These are phyloP conservation scores for Ascodesmis nigricans DNA, from an alignment of 495 filamentous ascomycete genomes.

Conservation along the genomic window DNA sequence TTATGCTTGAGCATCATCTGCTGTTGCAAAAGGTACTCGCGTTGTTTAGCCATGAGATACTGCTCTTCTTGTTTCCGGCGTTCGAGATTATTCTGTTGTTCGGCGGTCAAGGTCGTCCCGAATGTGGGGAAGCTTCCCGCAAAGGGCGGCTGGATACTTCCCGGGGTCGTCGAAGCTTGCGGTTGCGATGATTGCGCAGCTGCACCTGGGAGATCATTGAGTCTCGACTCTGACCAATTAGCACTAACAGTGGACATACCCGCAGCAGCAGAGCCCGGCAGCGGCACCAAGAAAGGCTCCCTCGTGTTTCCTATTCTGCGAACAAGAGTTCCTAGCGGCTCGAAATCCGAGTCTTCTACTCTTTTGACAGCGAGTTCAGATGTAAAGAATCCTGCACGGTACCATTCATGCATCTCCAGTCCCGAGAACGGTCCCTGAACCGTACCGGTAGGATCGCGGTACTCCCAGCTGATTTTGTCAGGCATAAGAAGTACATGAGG, in stretches of 20 bases:
- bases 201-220: constrained; percentile 19
- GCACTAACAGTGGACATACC: constrained; percentile 28
- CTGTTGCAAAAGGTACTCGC: constrained; percentile 77
- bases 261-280: constrained; percentile 28
- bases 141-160: constrained; percentile 77
- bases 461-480: constrained; percentile 95
- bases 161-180: constrained; percentile 23
- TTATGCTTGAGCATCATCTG: constrained; percentile 57
- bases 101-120: constrained; percentile 88
- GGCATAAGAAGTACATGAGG: constrained; percentile 89
- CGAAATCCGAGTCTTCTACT: constrained; percentile 76
- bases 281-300: constrained; percentile 90
- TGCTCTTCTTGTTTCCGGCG: constrained; percentile 95
- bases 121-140: constrained; percentile 88
- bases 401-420: constrained; percentile 99
- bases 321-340: constrained; percentile 87
- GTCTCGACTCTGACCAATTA: constrained; percentile 15
- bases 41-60: constrained; percentile 81
- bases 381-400: constrained; percentile 94
- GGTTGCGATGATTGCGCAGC: constrained; percentile 24
- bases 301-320: constrained; percentile 90
- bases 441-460: constrained; percentile 77
- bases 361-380: constrained; percentile 86
- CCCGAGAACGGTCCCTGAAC: constrained; percentile 89
- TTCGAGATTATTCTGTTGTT: constrained; percentile 93